phyloP scores from a whole-genome alignment of 1,284 basidiomycete species.

The Ustilago curta region DNA sequence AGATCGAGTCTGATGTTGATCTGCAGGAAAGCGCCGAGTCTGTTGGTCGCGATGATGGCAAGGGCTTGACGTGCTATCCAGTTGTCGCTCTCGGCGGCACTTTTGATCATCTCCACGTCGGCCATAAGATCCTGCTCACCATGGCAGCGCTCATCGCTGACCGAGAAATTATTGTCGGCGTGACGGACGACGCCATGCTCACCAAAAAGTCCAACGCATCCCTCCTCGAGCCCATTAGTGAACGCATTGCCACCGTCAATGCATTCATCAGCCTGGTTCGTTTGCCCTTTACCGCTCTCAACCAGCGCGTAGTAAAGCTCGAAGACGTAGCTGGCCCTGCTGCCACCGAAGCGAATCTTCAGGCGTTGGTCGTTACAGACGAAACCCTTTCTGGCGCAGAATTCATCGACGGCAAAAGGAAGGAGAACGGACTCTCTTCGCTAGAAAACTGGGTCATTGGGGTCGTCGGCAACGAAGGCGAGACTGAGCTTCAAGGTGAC shows the following conservation, averaged over 20 bases:
- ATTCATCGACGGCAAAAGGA: constrained; percentile 53
- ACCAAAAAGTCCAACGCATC: constrained; percentile 79
- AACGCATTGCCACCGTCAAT: constrained; percentile 58
- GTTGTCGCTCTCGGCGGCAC: constrained; percentile 77
- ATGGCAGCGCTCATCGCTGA: constrained; percentile 86
- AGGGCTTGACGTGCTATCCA: constrained; percentile 28
- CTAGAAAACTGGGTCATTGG: constrained; percentile 59
- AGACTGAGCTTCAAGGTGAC: constrained; percentile 59
- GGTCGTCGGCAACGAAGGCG: constrained; percentile 57
- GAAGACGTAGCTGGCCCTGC: constrained; percentile 65
- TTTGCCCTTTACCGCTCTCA: constrained; percentile 29
- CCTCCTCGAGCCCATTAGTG: constrained; percentile 78
- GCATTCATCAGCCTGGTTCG: constrained; percentile 56
- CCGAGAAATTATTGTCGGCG: constrained; percentile 86
- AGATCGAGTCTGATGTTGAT: constrained; percentile 14
- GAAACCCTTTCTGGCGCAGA: constrained; percentile 64
- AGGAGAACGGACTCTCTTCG: constrained; percentile 46
- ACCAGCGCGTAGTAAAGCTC: constrained; percentile 56
- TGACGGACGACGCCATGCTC: constrained; percentile 82
- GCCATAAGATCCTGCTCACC: constrained; percentile 95
- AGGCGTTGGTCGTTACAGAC: constrained; percentile 64
- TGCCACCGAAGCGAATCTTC: constrained; percentile 55
- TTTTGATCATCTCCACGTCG: constrained; percentile 96
- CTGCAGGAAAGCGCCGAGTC: constrained; percentile 6
- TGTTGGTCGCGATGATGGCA: constrained; percentile 36